Conservation (phyloP, 2,329 filamentous ascomycete species). For the Clathrospora elynae region DNA sequence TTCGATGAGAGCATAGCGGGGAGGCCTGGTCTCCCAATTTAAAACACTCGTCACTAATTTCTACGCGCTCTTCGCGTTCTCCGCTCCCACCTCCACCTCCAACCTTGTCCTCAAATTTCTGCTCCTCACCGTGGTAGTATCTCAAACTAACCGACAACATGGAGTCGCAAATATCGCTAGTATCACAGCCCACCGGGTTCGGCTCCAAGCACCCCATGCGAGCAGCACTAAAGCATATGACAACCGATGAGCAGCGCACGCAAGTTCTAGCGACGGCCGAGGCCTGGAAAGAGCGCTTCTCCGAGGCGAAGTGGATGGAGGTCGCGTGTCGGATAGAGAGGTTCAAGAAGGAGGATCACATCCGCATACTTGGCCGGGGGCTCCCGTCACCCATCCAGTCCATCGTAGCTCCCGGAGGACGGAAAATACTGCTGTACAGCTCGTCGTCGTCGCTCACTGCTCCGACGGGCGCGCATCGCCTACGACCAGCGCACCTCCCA, state of each 20-base stretch:
- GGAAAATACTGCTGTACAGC: not conserved
- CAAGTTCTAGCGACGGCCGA: constrained; percentile 11
- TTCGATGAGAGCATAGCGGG: too few species aligned
- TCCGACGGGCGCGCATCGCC: constrained; percentile 5
- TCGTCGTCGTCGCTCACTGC: constrained; percentile 10
- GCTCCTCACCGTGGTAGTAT: too few species aligned
- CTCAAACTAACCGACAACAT: too few species aligned
- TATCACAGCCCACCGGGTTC: too few species aligned
- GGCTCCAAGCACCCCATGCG: too few species aligned
- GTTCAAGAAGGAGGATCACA: constrained; percentile 9
- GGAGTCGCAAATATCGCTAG: too few species aligned
- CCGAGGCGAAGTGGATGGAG: constrained; percentile 15
- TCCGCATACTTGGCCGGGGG: constrained; percentile 4
- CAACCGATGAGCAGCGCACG: constrained; percentile 10
- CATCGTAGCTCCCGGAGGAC: not conserved
- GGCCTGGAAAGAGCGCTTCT: constrained; percentile 22
- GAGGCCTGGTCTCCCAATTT: too few species aligned
- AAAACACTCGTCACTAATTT: too few species aligned
- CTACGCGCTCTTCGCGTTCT: too few species aligned
- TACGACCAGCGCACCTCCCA: constrained; percentile 6
- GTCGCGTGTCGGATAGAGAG: constrained; percentile 3
- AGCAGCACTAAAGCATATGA: constrained; percentile 21
- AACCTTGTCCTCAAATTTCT: too few species aligned
- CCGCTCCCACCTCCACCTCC: too few species aligned
- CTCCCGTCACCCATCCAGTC: not conserved